phyloP scores from a whole-genome alignment of 352 stramenopile genomes.

The Pythium aphanidermatum region DNA sequence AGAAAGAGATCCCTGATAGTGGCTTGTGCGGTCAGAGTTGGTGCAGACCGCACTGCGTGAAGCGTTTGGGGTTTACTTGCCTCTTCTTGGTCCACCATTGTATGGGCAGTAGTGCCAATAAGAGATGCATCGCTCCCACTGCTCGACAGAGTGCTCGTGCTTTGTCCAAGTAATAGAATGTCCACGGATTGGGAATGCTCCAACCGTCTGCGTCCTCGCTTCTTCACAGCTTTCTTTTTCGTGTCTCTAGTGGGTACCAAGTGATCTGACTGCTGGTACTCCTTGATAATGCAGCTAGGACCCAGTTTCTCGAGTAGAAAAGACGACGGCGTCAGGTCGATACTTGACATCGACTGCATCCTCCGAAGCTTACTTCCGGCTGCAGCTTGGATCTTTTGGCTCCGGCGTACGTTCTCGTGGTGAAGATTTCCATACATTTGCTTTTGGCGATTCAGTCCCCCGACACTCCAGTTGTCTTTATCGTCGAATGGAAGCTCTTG shows the following conservation, averaged over 20 bases:
- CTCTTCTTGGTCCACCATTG: too few relatives aligned
- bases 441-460: slow-evolving; percentile 61
- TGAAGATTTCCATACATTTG: slow-evolving; percentile 77
- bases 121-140: background rate
- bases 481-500: slow-evolving; percentile 56
- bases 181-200: slow-evolving; percentile 6
- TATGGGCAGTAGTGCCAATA: too few relatives aligned
- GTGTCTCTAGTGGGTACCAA: background rate
- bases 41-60: slow-evolving; percentile 5
- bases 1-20: slow-evolving; percentile 37
- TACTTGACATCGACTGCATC: slow-evolving; percentile 26
- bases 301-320: slow-evolving; percentile 70
- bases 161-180: background rate
- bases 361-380: slow-evolving; percentile 27
- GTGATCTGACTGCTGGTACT: background rate
- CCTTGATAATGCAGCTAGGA: slow-evolving; percentile 42
- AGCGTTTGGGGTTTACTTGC: slow-evolving; percentile 1
- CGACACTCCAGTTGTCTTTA: slow-evolving; percentile 79
- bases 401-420: slow-evolving; percentile 53
- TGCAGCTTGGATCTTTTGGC: slow-evolving; percentile 35
- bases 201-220: background rate
- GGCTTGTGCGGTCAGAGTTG: slow-evolving; percentile 6
- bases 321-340: slow-evolving; percentile 55
- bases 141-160: background rate
- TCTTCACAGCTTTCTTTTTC: slow-evolving; percentile 20